Evolutionary conservation across 2,329 filamentous ascomycete species (phyloP).

Genomic region (Chrysoporthe austroafricana): DNA sequence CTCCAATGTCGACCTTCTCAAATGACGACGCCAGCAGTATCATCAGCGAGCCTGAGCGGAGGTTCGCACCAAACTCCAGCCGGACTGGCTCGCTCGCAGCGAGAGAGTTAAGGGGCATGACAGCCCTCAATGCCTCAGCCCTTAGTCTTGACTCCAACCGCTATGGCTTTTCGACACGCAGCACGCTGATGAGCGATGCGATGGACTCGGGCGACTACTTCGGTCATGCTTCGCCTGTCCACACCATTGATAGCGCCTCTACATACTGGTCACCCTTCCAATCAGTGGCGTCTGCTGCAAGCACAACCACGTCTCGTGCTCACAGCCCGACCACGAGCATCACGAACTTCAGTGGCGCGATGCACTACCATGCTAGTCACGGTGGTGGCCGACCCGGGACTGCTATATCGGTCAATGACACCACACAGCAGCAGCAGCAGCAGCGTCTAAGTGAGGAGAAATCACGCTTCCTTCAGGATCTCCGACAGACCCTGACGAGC

Average conservation of each 20-base stretch:
- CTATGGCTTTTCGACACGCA: constrained; percentile 61
- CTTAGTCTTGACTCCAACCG: constrained; percentile 72
- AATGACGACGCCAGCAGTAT: constrained; percentile 60
- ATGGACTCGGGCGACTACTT: constrained; percentile 74
- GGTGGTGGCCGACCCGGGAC: constrained; percentile 65
- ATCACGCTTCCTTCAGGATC: constrained; percentile 73
- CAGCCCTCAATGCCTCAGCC: constrained; percentile 67
- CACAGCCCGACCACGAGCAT: constrained; percentile 67
- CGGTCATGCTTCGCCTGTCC: constrained; percentile 65
- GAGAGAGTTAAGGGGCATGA: constrained; percentile 61
- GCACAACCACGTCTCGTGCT: constrained; percentile 61
- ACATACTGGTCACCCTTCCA: constrained; percentile 93
- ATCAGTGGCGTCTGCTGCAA: constrained; percentile 61
- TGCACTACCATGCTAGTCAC: constrained; percentile 50
- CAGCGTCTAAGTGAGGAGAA: constrained; percentile 70
- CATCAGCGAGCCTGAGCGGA: constrained; percentile 58
- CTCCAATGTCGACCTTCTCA: constrained; percentile 48
- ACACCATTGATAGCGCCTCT: constrained; percentile 73
- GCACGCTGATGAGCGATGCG: constrained; percentile 64
- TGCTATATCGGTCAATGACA: constrained; percentile 69
- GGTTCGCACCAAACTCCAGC: constrained; percentile 46
- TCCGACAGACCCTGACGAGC: constrained; percentile 80
- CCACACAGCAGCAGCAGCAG: constrained; percentile 66
- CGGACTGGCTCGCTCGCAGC: constrained; percentile 55
- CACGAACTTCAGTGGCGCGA: constrained; percentile 57